These are phyloP conservation scores for Suhomyces anneliseae DNA, from an alignment of 1,139 yeast genomes.

Conservation along the genomic window DNA sequence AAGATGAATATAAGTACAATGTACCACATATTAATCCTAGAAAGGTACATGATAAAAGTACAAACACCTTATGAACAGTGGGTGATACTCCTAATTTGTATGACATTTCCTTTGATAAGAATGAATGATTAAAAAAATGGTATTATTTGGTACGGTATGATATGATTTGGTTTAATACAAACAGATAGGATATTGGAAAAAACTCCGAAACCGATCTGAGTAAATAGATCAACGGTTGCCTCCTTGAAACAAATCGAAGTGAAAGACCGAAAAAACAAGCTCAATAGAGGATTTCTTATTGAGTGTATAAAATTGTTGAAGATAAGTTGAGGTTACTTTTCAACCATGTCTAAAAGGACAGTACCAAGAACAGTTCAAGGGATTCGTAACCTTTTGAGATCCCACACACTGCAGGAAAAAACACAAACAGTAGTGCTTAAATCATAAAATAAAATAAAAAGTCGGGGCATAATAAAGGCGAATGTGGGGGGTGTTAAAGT, in stretches of 20 bases:
- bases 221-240: no score
- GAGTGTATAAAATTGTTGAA: not conserved
- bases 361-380: not conserved
- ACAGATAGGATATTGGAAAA: not conserved
- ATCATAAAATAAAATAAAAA: no score
- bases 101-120: not conserved
- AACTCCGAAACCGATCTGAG: not conserved
- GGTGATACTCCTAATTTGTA: constrained; percentile 17
- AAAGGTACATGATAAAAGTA: constrained; percentile 48
- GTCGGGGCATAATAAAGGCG: no score
- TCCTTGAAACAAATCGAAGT: not conserved
- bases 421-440: not conserved
- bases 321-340: not conserved
- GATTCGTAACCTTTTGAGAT: not conserved
- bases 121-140: not conserved
- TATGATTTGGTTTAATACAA: no score
- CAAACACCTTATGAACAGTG: constrained; percentile 32
- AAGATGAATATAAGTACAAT: constrained; percentile 58
- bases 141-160: not conserved
- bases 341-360: not conserved
- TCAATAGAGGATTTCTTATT: not conserved
- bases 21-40: constrained; percentile 62
- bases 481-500: no score
- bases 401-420: not conserved
- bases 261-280: not conserved